A percentile compares a stretch with the other conserved stretches of the same genome.
phyloP scores from a whole-genome alignment of 78 protist species.

The slime mould (Dictyostelium discoideum) region dicty_2.7 NC_007089.4:2528501-2529000 shows the following conservation, averaged over 20 bases:
- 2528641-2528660: neutral
- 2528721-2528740: slow-evolving; percentile 3
- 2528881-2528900: neutral
- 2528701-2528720: neutral
- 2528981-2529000: neutral
- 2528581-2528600: neutral
- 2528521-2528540: slow-evolving; percentile 16
- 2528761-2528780: slow-evolving; percentile 5
- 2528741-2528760: slow-evolving; percentile 10
- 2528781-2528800: neutral
- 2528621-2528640: neutral
- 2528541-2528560: neutral
- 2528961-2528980: slow-evolving; percentile 14
- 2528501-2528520: slow-evolving; percentile 45
- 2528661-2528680: neutral
- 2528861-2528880: neutral
- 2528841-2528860: neutral
- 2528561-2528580: neutral
- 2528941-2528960: neutral
- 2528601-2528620: neutral
- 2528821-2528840: slow-evolving; percentile 35
- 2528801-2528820: neutral
- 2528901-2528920: neutral
- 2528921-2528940: neutral
- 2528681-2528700: neutral